Evolutionary conservation across 139 green algal genomes (phyloP).

Genomic region (Mesotaenium endlicherianum): DNA sequence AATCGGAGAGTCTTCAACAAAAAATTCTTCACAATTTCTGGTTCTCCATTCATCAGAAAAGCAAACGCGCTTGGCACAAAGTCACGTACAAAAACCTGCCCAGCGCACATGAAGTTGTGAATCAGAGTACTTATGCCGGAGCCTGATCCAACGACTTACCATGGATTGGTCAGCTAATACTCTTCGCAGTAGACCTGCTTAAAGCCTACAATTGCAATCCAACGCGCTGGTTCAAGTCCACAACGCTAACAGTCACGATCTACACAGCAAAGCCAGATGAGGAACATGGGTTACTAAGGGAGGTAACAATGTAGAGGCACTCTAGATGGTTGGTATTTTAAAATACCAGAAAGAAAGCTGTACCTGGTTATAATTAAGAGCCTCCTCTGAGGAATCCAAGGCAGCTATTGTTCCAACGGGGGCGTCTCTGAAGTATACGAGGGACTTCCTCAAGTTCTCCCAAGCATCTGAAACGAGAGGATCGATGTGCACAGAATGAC

Average conservation of each 20-base stretch:
- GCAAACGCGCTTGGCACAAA: slow-evolving; percentile 34
- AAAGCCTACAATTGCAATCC: not conserved
- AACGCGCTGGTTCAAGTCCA: not conserved
- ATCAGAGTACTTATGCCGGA: not conserved
- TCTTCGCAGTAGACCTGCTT: not conserved
- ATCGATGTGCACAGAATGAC: no score
- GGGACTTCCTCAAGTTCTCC: slow-evolving; percentile 9
- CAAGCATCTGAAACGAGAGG: slow-evolving; percentile 24
- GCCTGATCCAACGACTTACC: not conserved
- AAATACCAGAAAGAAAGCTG: not conserved
- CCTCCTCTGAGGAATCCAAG: slow-evolving; percentile 15
- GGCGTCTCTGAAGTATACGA: slow-evolving; percentile 6
- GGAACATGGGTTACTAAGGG: no score
- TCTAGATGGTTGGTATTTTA: not conserved
- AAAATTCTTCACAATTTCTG: slow-evolving; percentile 46
- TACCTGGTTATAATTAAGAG: slow-evolving; percentile 48
- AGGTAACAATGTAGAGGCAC: not conserved
- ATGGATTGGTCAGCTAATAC: not conserved
- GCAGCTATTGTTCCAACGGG: slow-evolving; percentile 42
- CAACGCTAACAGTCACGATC: not conserved
- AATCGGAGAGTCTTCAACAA: slow-evolving; percentile 31
- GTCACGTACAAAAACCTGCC: slow-evolving; percentile 47
- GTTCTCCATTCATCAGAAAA: slow-evolving; percentile 46
- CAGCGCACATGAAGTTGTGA: not conserved
- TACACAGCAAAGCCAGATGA: no score